phyloP scores from a whole-genome alignment of 2,329 filamentous ascomycete species.

The Phaeophleospora eucalypticola region DNA sequence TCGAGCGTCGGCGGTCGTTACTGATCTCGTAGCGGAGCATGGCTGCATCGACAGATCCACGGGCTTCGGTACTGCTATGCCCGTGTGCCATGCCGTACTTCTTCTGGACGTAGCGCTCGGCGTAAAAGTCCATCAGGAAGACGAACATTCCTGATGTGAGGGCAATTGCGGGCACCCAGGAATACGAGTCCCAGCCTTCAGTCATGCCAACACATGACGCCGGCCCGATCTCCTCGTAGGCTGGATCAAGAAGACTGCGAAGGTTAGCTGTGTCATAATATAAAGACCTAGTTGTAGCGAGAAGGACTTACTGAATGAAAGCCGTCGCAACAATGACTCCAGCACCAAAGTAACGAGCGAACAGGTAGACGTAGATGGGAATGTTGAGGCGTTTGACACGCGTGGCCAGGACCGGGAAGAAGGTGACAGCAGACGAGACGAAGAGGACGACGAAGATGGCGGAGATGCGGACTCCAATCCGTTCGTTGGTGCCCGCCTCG shows the following conservation, averaged over 20 bases:
- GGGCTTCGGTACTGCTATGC: constrained; percentile 19
- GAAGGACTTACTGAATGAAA: constrained; percentile 39
- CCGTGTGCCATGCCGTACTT: constrained; percentile 42
- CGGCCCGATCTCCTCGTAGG: constrained; percentile 31
- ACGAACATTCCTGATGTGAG: constrained; percentile 47
- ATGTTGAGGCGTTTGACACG: constrained; percentile 36
- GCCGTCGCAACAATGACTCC: constrained; percentile 48
- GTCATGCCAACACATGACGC: constrained; percentile 53
- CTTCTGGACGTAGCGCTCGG: constrained; percentile 49
- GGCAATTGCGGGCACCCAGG: constrained; percentile 52
- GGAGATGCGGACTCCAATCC: constrained; percentile 41
- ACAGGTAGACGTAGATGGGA: constrained; percentile 44
- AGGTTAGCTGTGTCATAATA: background rate
- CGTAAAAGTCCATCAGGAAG: constrained; percentile 50
- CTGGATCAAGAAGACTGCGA: constrained; percentile 36
- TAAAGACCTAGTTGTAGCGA: too few relatives aligned
- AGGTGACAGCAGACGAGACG: constrained; percentile 39
- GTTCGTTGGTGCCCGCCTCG: constrained; percentile 53
- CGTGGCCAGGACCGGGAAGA: constrained; percentile 48
- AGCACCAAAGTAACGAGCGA: constrained; percentile 46
- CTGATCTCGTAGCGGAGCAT: constrained; percentile 20
- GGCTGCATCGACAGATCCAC: constrained; percentile 23
- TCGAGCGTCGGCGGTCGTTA: constrained; percentile 12
- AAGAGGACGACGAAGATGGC: constrained; percentile 45
- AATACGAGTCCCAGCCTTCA: constrained; percentile 49